These are phyloP conservation scores for Cryptosporidium andersoni DNA, from an alignment of 169 alveolate genomes.

Conservation along the genomic window DNA sequence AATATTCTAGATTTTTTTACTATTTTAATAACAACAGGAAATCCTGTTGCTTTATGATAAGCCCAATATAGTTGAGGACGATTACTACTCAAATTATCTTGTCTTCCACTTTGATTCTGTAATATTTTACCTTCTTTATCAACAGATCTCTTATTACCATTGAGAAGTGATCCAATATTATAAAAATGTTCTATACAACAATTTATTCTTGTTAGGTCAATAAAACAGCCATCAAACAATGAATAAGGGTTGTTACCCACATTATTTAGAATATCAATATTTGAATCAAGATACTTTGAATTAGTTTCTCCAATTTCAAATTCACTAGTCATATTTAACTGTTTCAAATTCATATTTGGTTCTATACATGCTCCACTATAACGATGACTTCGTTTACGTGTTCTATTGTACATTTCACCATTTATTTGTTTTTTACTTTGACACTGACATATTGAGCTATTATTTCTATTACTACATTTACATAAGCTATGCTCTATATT, in stretches of 20 bases:
- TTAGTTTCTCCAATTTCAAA: too few relatives aligned
- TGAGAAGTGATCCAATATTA: conserved; percentile 16
- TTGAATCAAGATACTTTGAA: too few relatives aligned
- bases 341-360: too few relatives aligned
- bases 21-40: conserved; percentile 66
- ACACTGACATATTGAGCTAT: too few relatives aligned
- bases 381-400: too few relatives aligned
- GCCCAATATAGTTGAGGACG: conserved; percentile 71
- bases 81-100: conserved; percentile 15
- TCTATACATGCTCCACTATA: too few relatives aligned
- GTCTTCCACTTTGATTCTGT: not conserved
- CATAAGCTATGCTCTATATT: too few relatives aligned
- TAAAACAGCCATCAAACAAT: conserved; percentile 32
- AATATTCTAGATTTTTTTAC: conserved; percentile 53
- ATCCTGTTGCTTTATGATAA: conserved; percentile 62
- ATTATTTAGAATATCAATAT: not conserved
- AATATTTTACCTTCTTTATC: conserved; percentile 10
- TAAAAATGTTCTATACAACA: conserved; percentile 48
- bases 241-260: conserved; percentile 36
- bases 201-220: conserved; percentile 44
- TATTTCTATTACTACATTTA: too few relatives aligned
- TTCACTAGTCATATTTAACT: too few relatives aligned
- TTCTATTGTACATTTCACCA: too few relatives aligned
- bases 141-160: conserved; percentile 47
- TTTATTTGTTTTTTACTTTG: too few relatives aligned